Evolutionary conservation across 208 protist species (phyloP).

Genomic region (Acanthamoeba culbertsoni): DNA sequence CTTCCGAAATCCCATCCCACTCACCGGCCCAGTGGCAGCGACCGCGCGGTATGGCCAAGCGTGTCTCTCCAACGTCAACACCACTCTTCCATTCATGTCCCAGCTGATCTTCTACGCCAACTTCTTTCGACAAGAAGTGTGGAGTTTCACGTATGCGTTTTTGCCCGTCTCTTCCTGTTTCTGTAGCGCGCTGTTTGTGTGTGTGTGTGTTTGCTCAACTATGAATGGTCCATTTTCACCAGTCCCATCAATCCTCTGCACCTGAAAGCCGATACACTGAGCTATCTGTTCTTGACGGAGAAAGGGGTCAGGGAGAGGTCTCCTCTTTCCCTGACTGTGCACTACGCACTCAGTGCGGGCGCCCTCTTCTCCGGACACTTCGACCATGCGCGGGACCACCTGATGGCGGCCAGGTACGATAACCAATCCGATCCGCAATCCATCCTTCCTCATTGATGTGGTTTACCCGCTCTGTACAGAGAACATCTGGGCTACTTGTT

Average conservation of each 20-base stretch:
- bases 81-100: not conserved
- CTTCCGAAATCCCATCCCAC: not conserved
- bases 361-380: not conserved
- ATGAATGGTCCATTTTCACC: not conserved
- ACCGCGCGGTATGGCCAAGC: not conserved
- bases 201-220: not conserved
- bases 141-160: not conserved
- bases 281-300: not conserved
- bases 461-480: not conserved
- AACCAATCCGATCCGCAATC: not conserved
- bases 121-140: not conserved
- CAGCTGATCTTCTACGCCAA: not conserved
- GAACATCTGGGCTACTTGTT: constrained; percentile 15
- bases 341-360: not conserved
- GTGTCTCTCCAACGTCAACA: not conserved
- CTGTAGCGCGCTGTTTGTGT: not conserved
- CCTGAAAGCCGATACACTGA: not conserved
- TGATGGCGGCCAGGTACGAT: not conserved
- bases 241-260: not conserved
- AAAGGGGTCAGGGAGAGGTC: not conserved
- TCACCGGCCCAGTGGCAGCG: not conserved
- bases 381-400: not conserved
- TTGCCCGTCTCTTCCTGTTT: not conserved
- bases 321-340: not conserved
- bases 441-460: not conserved